phyloP scores from a whole-genome alignment of 2,329 filamentous ascomycete genomes.

The Byssochlamys sp. region DNA sequence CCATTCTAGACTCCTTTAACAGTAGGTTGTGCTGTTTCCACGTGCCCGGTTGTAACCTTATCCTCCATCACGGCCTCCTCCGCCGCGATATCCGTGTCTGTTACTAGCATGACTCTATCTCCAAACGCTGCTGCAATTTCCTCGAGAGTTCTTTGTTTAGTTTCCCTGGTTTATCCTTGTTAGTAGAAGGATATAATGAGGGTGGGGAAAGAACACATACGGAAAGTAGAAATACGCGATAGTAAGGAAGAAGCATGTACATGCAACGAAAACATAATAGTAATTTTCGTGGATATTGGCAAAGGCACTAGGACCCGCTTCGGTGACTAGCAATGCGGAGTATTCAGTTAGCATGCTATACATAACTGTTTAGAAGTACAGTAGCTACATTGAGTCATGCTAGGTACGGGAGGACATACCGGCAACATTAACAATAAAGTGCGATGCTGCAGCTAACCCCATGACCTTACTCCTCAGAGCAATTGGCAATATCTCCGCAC shows the following conservation, averaged over 20 bases:
- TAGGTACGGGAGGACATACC: slow-evolving; percentile 14
- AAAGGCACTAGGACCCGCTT: slow-evolving; percentile 48
- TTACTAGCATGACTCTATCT: slow-evolving; percentile 32
- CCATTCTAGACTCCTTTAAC: neutral
- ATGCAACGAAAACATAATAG: slow-evolving; percentile 51
- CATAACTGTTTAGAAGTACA: no score
- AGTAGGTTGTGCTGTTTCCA: neutral
- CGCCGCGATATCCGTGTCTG: slow-evolving; percentile 4
- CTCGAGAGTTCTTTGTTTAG: slow-evolving; percentile 40
- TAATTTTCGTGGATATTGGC: slow-evolving; percentile 51
- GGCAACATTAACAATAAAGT: slow-evolving; percentile 48
- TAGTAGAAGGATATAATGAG: slow-evolving; percentile 2
- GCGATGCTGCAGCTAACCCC: slow-evolving; percentile 45
- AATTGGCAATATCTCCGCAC: slow-evolving; percentile 47
- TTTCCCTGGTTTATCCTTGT: slow-evolving; percentile 28
- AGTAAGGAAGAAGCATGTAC: slow-evolving; percentile 42
- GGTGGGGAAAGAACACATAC: slow-evolving; percentile 18
- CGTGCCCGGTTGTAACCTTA: slow-evolving; percentile 1
- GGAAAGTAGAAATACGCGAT: slow-evolving; percentile 49
- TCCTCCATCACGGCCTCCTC: slow-evolving; percentile 8
- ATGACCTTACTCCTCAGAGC: slow-evolving; percentile 46
- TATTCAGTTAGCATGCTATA: slow-evolving; percentile 1
- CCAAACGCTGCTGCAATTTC: slow-evolving; percentile 43
- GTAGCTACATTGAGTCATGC: slow-evolving; percentile 1
- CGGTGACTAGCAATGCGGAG: slow-evolving; percentile 30